Evolutionary conservation across 2,329 filamentous ascomycete species (phyloP).

Genomic region (Aspergillus sp.): DNA sequence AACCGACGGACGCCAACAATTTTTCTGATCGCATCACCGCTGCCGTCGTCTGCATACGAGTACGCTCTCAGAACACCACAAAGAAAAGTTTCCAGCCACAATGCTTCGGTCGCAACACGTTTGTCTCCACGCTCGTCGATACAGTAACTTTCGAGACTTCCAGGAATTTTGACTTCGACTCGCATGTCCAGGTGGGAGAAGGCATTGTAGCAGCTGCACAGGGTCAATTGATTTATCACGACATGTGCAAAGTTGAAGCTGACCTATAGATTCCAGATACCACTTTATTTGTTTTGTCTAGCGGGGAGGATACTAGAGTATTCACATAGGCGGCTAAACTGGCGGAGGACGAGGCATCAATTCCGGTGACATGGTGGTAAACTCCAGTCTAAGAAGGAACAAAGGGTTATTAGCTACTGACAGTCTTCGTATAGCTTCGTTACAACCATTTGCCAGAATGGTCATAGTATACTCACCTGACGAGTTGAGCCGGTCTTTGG

Average conservation of each 20-base stretch:
- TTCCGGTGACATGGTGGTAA: constrained; percentile 96
- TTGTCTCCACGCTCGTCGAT: constrained; percentile 97
- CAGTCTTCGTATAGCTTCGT: background rate
- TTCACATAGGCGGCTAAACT: constrained; percentile 98
- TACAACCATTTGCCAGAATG: background rate
- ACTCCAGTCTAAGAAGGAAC: constrained; percentile 71
- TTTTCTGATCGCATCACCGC: constrained; percentile 91
- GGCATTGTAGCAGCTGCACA: constrained; percentile 89
- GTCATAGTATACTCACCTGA: constrained; percentile 50
- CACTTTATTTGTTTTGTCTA: constrained; percentile 84
- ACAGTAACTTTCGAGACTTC: constrained; percentile 95
- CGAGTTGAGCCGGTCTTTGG: constrained; percentile 62
- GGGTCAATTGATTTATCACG: constrained; percentile 20
- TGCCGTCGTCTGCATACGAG: constrained; percentile 94
- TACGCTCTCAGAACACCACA: constrained; percentile 94
- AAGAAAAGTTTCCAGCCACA: constrained; percentile 97
- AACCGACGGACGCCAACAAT: constrained; percentile 97
- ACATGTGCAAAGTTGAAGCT: constrained; percentile 27
- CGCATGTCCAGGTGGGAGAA: constrained; percentile 98
- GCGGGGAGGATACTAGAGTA: constrained; percentile 88
- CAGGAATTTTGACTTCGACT: constrained; percentile 95
- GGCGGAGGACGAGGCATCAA: constrained; percentile 96
- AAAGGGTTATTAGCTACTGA: constrained; percentile 5
- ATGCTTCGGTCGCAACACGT: constrained; percentile 85
- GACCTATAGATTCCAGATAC: constrained; percentile 94